Base-by-base conservation (phyloP, 108 stramenopile species). In the Cylindrotheca closterium region DNA sequence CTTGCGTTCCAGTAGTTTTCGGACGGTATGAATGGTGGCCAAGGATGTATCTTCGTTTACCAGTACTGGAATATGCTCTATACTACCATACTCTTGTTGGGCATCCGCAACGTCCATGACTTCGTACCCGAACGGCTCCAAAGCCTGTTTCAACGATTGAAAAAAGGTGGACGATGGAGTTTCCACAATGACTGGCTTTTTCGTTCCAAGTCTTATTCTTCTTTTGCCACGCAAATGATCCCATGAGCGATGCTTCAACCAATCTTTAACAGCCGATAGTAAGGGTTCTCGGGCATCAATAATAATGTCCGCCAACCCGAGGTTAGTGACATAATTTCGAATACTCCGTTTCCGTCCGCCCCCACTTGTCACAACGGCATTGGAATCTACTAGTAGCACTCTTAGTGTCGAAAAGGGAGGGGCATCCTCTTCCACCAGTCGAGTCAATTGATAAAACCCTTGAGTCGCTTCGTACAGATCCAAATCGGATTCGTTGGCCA, bases 91-190 rank as follows among this genome's bases (percentile, higher is more conserved):
- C 15, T 42, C 10, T 15, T 42, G 37, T 42, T 15, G 10, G 37
- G 37, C 37, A 42, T 42, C 37, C 7, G 37, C 37, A 42, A 42
- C 37, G 37, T 42, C 37, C 37, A 42, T 42, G 37, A 42, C 37
- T 7, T 15, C 7, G 15, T 42, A 42, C 15, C 37, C 37, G 15
- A 42, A 42, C 37, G 37, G 37, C 15, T 42, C 37, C 37, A 42
- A 42, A 15, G 37, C 37, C 7, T 7, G 15, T 42, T 15, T 7
- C 15, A 42, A 10, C 10, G 37, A 42, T 15, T 7, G 7, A 15
- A 42, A 42, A 15, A 42, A 42, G 37, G 15, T 15, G 15, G 37
- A 42, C 10, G 37, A 42, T 42, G 37, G 37, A 7, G 37, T 42
- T 42, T 42, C 37, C 37, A 42, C 37, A 42, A 42, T 42, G 15